Base-by-base conservation (phyloP, 1,139 yeast species). In the Debaryomyces subglobosus region DNA sequence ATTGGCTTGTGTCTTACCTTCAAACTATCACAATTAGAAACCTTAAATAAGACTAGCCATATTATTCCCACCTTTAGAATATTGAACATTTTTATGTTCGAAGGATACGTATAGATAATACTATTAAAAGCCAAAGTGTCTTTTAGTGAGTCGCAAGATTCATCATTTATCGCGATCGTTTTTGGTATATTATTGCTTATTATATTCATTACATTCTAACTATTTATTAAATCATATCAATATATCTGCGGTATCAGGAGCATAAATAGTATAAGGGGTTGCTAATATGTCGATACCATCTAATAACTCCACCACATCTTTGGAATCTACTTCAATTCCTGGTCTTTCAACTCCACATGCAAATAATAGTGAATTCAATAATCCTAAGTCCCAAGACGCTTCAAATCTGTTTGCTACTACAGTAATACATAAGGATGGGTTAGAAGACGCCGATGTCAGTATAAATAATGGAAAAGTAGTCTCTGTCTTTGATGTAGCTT, bases 401-500 rank as follows among this genome's bases (percentile, higher is more conserved):
- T 29, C 27, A 27, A 12, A 18, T 12, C n/a, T 34, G 18, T 25
- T 35, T 7, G 18, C 39, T 35, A 27, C 24, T 35, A 27, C 24
- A 6, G 32, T 25, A 12, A n/a, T 36, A 16, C 43, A 23, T 25
- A 44, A 38, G 20, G 35, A 38, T 21, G 43, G 21, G 3, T n/a
- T 18, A 6, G 35, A 33, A 12, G 43, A 43, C 34, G 15, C 37
- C 30, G 39, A 47, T 32, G 34, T 30, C 20, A 35, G 49, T 35
- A 29, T 48, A 12, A 50, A 49, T 10, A 45, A 42, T 30, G 38
- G 44, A 9, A 38, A 46, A 9, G 39, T 37, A 20, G 34, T 39
- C 2, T 74, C 84, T 2, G 74, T 81, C 2, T 77, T 79, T 52
- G 86, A 82, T 43, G 67, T 82, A 16, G 81, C 84, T 0, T 74